These are phyloP conservation scores for Podospora tetraspora DNA, from an alignment of 495 filamentous ascomycete species.

Conservation along the genomic window DNA sequence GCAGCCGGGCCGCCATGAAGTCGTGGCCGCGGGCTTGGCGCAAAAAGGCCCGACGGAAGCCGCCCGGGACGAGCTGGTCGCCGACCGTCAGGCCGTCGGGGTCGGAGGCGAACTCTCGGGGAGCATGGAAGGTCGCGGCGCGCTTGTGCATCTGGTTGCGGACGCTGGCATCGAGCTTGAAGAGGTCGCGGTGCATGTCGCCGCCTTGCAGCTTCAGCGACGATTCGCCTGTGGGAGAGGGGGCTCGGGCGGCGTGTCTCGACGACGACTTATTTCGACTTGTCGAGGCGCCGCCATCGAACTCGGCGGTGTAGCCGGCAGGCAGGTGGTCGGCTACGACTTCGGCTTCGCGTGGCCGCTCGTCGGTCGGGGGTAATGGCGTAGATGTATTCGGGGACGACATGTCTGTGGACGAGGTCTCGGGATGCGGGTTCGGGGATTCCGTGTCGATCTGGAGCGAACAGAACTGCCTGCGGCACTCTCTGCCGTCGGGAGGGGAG, in stretches of 20 bases:
- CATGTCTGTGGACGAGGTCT: background rate
- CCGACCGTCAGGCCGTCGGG: conserved; percentile 37
- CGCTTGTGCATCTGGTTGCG: conserved; percentile 45
- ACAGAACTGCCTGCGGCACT: background rate
- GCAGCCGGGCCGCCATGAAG: conserved; percentile 38
- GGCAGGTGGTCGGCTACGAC: conserved; percentile 43
- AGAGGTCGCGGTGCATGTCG: conserved; percentile 65
- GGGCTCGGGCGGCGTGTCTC: conserved; percentile 29
- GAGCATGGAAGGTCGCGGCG: conserved; percentile 54
- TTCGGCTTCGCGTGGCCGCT: conserved; percentile 9
- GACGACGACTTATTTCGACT: conserved; percentile 16
- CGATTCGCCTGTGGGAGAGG: conserved; percentile 43
- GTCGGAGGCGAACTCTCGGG: conserved; percentile 25
- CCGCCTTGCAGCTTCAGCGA: conserved; percentile 61
- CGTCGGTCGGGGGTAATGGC: background rate
- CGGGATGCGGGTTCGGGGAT: background rate
- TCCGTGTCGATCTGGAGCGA: background rate
- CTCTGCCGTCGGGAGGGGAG: background rate
- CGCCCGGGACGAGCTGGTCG: conserved; percentile 53
- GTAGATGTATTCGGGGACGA: background rate
- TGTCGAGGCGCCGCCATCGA: conserved; percentile 18
- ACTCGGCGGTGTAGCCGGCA: conserved; percentile 42
- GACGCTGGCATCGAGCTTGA: conserved; percentile 52
- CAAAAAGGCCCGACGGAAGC: conserved; percentile 57
- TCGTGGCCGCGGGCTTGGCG: conserved; percentile 42